phyloP scores from a whole-genome alignment of 1,284 basidiomycete genomes.

The Ceratobasidium sp. region DNA sequence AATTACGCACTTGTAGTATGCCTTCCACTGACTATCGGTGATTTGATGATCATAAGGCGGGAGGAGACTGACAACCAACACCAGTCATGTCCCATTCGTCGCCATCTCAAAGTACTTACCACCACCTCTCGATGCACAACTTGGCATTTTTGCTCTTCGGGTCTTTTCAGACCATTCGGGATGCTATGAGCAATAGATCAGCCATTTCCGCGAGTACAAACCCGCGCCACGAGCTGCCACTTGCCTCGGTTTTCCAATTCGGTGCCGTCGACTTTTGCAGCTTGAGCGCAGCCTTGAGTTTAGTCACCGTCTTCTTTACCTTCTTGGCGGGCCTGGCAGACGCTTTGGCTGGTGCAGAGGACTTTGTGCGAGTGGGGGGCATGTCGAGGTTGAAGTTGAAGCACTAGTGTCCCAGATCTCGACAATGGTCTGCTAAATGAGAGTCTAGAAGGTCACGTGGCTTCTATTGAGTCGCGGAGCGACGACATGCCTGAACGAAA shows the following conservation, averaged over 20 bases:
- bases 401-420: too few species aligned
- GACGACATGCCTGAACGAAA: too few species aligned
- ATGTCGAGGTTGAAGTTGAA: too few species aligned
- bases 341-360: not conserved
- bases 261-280: slow-evolving; percentile 8
- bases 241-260: slow-evolving; percentile 8
- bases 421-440: too few species aligned
- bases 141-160: not conserved
- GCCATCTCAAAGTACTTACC: too few species aligned
- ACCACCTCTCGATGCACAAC: slow-evolving; percentile 28
- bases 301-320: too few species aligned
- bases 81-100: too few species aligned
- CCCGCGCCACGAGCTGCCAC: not conserved
- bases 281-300: too few species aligned
- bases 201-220: too few species aligned
- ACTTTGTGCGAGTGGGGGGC: slow-evolving; percentile 22
- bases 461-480: too few species aligned
- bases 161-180: slow-evolving; percentile 8
- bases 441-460: too few species aligned
- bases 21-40: slow-evolving; percentile 24
- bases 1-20: slow-evolving; percentile 21
- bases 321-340: too few species aligned
- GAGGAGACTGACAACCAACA: slow-evolving; percentile 31
- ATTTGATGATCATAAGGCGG: slow-evolving; percentile 17
- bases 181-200: not conserved